These are phyloP conservation scores for Eremochloa ophiuroides DNA, from an alignment of 176 grass and related monocot genomes.

Conservation along the genomic window DNA sequence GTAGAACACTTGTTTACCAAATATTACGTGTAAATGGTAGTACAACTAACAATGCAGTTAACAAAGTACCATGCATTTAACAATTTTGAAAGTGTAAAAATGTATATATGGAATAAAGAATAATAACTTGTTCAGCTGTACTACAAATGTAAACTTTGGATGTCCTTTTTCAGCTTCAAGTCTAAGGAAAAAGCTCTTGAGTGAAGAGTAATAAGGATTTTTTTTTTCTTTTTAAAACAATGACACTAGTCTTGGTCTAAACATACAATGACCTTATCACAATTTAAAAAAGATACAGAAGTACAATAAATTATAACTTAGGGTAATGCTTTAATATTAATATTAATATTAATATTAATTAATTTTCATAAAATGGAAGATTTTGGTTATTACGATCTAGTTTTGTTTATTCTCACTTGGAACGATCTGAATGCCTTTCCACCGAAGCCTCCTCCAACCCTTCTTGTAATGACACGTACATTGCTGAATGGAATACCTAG, in stretches of 20 bases:
- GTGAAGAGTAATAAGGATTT: not conserved
- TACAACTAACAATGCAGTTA: too few species aligned
- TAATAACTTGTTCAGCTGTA: not conserved
- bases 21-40: too few species aligned
- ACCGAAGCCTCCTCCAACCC: slow-evolving; percentile 81
- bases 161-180: not conserved
- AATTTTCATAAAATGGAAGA: not conserved
- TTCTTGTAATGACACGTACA: slow-evolving; percentile 78
- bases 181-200: not conserved
- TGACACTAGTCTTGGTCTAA: not conserved
- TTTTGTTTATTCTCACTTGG: slow-evolving; percentile 30
- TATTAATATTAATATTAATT: not conserved
- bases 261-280: not conserved
- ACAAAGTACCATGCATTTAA: too few species aligned
- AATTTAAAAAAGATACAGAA: not conserved
- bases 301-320: not conserved
- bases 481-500: slow-evolving; percentile 61
- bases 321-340: too few species aligned
- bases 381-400: not conserved
- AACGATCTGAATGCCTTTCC: slow-evolving; percentile 48
- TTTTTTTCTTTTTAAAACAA: too few species aligned
- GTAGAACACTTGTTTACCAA: too few species aligned
- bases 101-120: not conserved
- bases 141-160: not conserved
- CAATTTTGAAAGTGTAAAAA: not conserved